Evolutionary conservation across 768 basidiomycete genomes (phyloP), one percentile per base, ranked within the genome.

Genomic region (Cystoderma amianthinum): DNA sequence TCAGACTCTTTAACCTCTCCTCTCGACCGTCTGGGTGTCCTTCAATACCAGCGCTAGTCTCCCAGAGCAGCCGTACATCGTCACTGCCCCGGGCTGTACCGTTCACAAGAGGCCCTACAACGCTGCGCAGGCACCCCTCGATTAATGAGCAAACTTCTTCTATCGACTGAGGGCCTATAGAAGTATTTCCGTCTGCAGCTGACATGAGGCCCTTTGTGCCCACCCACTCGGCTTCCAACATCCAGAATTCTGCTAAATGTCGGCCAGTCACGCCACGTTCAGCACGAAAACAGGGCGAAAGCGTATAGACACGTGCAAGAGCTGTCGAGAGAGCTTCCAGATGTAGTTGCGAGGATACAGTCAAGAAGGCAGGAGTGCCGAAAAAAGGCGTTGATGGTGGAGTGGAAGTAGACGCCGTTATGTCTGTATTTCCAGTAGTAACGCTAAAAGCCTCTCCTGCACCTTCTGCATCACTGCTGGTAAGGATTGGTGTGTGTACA

Each of bases 171-270:
- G 32, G 9, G 23, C 43, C 21, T 44, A 41, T 10, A 52, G 13
- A 9, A 16, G 6, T 16, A 6, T 6, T 6, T 9, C 6, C 9
- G 16, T 7, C 16, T 36, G 34, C 7, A 6, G 12, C 16, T 9
- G 34, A 19, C 9, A 9, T 6, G 12, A 5, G 5, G 37, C 11
- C 11, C 7, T 17, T 33, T 4, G 28, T 18, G 34, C 68, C 63
- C 2, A 80, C 80, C 75, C 90, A 83, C 57, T 99, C 96, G 0
- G 89, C 94, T 63, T 99, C 96, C 41, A 97, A 78, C 96, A 99
- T 99, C 87, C 91, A 97, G 61, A 99, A 99, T 60, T 99, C 96
- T 38, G 90, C 81, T 10, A 99, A 75, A 57, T 99, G 96, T n/a
- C 95, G 72, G 22, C 78, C 77, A 2, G 95, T 97, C 49, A 83